Evolutionary conservation across 495 filamentous ascomycete species (phyloP).

Genomic region (Friedmanniomyces endolithicus): DNA sequence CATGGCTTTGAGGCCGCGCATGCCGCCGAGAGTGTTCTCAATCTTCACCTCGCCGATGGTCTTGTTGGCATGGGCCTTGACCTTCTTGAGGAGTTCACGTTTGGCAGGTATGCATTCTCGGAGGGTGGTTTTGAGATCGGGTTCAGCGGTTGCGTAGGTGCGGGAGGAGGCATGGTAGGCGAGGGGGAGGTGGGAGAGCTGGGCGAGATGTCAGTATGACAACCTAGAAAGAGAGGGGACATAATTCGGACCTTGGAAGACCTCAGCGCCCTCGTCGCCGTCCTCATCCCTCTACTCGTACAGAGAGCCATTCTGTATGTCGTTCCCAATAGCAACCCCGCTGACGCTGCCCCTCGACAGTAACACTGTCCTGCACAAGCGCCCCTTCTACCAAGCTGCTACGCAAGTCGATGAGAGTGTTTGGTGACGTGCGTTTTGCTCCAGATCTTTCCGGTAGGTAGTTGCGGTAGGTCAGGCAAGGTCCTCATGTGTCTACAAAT

Average conservation of each 20-base stretch:
- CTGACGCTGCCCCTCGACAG: neutral
- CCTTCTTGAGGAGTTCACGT: slow-evolving; percentile 78
- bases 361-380: neutral
- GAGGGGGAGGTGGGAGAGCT: slow-evolving; percentile 12
- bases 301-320: slow-evolving; percentile 39
- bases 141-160: slow-evolving; percentile 60
- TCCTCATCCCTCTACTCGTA: slow-evolving; percentile 36
- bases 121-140: slow-evolving; percentile 75
- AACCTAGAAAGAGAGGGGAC: neutral
- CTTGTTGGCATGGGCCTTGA: slow-evolving; percentile 74
- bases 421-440: no score
- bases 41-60: slow-evolving; percentile 84
- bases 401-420: no score
- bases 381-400: no score
- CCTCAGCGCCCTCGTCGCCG: slow-evolving; percentile 37
- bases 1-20: slow-evolving; percentile 95
- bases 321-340: neutral
- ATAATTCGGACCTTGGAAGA: slow-evolving; percentile 39
- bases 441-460: no score
- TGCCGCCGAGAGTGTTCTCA: slow-evolving; percentile 87
- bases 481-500: no score
- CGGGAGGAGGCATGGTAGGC: slow-evolving; percentile 23
- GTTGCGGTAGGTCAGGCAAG: no score
- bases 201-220: neutral
- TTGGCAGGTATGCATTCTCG: slow-evolving; percentile 78